Evolutionary conservation across 2,329 filamentous ascomycete species (phyloP).

Genomic region (Ophiognomonia clavigignenti-juglandacearum): DNA sequence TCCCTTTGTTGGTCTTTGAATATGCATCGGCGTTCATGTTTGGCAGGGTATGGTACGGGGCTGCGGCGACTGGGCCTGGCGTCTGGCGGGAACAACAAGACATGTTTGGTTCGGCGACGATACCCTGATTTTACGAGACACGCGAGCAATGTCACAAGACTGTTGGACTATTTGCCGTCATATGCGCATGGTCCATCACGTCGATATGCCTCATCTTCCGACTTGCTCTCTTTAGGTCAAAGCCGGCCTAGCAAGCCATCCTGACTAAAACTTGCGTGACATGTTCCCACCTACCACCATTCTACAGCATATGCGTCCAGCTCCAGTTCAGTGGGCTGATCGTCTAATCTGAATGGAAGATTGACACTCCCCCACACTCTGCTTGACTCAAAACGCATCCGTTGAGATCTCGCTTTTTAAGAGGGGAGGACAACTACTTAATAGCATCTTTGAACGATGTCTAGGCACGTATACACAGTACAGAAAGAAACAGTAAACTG

Average conservation of each 20-base stretch:
- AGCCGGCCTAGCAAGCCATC: too few species aligned
- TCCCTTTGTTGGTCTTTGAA: not conserved
- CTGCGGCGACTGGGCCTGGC: not conserved
- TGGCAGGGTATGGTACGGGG: not conserved
- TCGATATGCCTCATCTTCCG: not conserved
- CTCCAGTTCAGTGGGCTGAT: slow-evolving; percentile 34
- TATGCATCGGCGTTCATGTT: slow-evolving; percentile 4
- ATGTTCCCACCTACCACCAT: slow-evolving; percentile 30
- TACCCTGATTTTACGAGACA: slow-evolving; percentile 5
- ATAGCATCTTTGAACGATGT: too few species aligned
- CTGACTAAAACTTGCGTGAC: too few species aligned
- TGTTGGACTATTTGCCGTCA: not conserved
- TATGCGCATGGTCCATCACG: not conserved
- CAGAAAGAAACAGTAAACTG: not conserved
- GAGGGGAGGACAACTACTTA: slow-evolving; percentile 38
- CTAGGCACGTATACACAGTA: not conserved
- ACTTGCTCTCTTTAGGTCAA: too few species aligned
- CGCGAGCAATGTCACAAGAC: slow-evolving; percentile 1
- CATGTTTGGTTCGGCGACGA: slow-evolving; percentile 1
- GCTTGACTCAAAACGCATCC: slow-evolving; percentile 33
- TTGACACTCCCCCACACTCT: slow-evolving; percentile 41
- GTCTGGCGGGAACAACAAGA: slow-evolving; percentile 9
- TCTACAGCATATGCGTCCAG: slow-evolving; percentile 39
- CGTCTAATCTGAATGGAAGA: slow-evolving; percentile 44
- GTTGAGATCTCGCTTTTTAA: slow-evolving; percentile 41